A percentile compares a stretch with the other conserved stretches of the same genome.
phyloP scores from a whole-genome alignment of 352 stramenopile species.

The Blastocystis hominis region DNA sequence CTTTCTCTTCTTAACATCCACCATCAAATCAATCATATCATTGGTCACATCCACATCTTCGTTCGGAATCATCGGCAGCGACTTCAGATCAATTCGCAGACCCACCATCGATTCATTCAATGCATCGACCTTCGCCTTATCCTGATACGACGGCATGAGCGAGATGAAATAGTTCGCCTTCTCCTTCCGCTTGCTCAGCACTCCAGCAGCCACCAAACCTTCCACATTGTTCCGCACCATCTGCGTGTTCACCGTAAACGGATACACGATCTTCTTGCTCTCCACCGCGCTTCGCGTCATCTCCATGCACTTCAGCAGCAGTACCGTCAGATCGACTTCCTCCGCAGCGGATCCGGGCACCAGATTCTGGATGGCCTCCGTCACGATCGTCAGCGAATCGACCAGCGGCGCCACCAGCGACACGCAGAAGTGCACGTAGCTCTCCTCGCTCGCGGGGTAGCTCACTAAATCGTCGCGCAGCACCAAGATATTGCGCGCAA shows the following conservation, averaged over 20 bases:
- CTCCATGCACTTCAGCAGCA: slow-evolving; percentile 51
- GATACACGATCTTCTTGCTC: neutral
- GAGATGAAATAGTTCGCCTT: slow-evolving; percentile 1
- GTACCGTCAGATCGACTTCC: slow-evolving; percentile 29
- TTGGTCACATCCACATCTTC: neutral
- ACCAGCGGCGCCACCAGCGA: slow-evolving; percentile 71
- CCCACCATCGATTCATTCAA: slow-evolving; percentile 15
- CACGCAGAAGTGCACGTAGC: slow-evolving; percentile 67
- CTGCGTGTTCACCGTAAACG: slow-evolving; percentile 37
- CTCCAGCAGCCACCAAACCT: neutral
- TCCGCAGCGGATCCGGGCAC: neutral
- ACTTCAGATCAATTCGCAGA: neutral
- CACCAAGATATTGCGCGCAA: neutral
- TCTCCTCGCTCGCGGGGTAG: slow-evolving; percentile 54
- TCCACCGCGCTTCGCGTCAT: neutral
- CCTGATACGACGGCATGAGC: neutral
- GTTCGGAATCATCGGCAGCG: neutral
- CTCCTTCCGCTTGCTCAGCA: slow-evolving; percentile 23
- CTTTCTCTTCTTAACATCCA: slow-evolving; percentile 3
- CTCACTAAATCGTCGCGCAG: slow-evolving; percentile 38
- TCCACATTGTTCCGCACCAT: slow-evolving; percentile 51
- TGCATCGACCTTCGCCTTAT: neutral
- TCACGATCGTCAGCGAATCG: slow-evolving; percentile 64
- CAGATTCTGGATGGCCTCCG: slow-evolving; percentile 15
- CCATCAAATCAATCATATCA: slow-evolving; percentile 45